These are phyloP conservation scores for Dioscorea dumetorum DNA, from an alignment of 106 monocot species.

Conservation along the genomic window DNA sequence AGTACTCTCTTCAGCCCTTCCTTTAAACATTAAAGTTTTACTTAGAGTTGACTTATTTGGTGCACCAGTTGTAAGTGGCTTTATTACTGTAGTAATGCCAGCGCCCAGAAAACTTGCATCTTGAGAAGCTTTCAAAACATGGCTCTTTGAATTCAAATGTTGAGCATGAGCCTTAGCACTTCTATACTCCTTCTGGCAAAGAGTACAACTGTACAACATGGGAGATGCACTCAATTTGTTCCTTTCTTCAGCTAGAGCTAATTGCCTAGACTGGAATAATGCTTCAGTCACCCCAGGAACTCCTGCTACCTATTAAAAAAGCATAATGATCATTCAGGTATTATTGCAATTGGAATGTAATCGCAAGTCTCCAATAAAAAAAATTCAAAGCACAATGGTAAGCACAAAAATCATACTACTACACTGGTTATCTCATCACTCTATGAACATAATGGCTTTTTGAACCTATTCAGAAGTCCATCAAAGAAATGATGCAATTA, in stretches of 20 bases:
- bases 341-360: too few relatives aligned
- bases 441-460: too few relatives aligned
- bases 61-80: constrained; percentile 30
- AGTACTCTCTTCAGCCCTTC: constrained; percentile 32
- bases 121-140: constrained; percentile 65
- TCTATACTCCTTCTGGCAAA: constrained; percentile 86
- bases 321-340: too few relatives aligned
- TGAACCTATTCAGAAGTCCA: too few relatives aligned
- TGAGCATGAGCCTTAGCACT: constrained; percentile 78
- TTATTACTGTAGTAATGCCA: constrained; percentile 54
- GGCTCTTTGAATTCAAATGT: constrained; percentile 70
- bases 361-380: too few relatives aligned
- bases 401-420: too few relatives aligned
- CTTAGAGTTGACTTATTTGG: constrained; percentile 23
- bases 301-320: constrained; percentile 54
- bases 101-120: constrained; percentile 22
- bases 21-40: constrained; percentile 9
- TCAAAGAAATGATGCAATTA: too few relatives aligned
- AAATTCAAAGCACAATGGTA: too few relatives aligned
- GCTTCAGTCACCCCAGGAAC: constrained; percentile 81
- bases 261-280: constrained; percentile 65
- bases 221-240: constrained; percentile 38
- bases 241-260: constrained; percentile 60
- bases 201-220: constrained; percentile 60
- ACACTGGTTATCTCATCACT: too few relatives aligned